phyloP scores from a whole-genome alignment of 2,329 filamentous ascomycete genomes.

The Aspergillus fijiensis region DNA sequence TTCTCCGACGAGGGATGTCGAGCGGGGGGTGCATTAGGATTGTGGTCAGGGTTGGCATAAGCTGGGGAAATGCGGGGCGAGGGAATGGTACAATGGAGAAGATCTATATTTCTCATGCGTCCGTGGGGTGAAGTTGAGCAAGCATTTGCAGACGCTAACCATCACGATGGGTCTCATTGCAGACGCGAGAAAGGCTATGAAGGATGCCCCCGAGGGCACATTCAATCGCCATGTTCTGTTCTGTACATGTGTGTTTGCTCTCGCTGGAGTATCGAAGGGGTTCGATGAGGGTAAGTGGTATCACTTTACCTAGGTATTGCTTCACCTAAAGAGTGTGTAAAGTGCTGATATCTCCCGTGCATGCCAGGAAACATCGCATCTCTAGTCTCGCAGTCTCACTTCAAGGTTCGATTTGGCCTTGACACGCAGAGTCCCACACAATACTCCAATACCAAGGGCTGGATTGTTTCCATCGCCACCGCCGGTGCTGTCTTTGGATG shows the following conservation, averaged over 20 bases:
- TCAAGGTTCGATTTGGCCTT: conserved; percentile 16
- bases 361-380: conserved; percentile 22
- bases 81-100: too few relatives aligned
- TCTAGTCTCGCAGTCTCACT: conserved; percentile 17
- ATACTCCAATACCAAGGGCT: conserved; percentile 20
- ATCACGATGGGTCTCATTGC: too few relatives aligned
- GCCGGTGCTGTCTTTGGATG: conserved; percentile 22
- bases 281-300: conserved; percentile 18
- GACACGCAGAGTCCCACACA: neutral
- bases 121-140: too few relatives aligned
- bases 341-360: neutral
- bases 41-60: too few relatives aligned
- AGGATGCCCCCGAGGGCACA: conserved; percentile 20
- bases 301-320: too few relatives aligned
- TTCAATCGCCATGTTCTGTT: conserved; percentile 23
- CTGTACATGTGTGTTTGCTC: conserved; percentile 21
- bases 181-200: conserved; percentile 16
- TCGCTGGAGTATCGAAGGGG: conserved; percentile 22
- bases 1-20: too few relatives aligned
- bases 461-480: conserved; percentile 20
- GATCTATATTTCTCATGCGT: too few relatives aligned
- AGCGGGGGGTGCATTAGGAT: too few relatives aligned
- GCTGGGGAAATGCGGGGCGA: too few relatives aligned
- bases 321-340: neutral
- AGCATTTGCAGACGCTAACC: too few relatives aligned